phyloP scores from a whole-genome alignment of 306 rosid species.

The Quercus variabilis region DNA sequence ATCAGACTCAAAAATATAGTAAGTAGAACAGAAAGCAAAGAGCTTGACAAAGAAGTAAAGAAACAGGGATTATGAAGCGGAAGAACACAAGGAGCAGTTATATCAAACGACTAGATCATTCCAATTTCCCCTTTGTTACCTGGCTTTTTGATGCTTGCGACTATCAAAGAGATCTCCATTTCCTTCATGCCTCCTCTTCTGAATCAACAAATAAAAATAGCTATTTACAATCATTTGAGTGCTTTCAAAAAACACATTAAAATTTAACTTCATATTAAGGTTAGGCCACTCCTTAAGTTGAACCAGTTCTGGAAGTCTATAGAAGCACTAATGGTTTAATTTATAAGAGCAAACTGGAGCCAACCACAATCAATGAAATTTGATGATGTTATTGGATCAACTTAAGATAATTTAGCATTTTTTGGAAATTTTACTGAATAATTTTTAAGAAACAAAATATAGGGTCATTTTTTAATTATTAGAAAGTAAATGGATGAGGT shows the following conservation, averaged over 20 bases:
- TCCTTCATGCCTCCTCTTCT: constrained; percentile 24
- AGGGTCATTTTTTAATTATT: no score
- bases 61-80: no score
- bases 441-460: no score
- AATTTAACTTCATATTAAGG: not conserved
- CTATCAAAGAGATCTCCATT: constrained; percentile 15
- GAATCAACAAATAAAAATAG: not conserved
- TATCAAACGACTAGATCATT: not conserved
- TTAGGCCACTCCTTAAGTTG: not conserved
- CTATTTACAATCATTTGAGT: not conserved
- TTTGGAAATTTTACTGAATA: no score
- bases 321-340: no score
- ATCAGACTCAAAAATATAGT: not conserved
- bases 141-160: not conserved
- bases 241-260: not conserved
- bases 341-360: no score
- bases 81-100: not conserved
- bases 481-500: no score
- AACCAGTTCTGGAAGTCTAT: no score
- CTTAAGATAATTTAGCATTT: no score
- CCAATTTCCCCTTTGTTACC: constrained; percentile 5
- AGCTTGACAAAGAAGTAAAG: not conserved
- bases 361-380: no score
- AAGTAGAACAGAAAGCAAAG: not conserved
- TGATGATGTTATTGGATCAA: no score